Conservation (phyloP, 2,329 filamentous ascomycete genomes). For the Paracoccidioides lutzii region DNA sequence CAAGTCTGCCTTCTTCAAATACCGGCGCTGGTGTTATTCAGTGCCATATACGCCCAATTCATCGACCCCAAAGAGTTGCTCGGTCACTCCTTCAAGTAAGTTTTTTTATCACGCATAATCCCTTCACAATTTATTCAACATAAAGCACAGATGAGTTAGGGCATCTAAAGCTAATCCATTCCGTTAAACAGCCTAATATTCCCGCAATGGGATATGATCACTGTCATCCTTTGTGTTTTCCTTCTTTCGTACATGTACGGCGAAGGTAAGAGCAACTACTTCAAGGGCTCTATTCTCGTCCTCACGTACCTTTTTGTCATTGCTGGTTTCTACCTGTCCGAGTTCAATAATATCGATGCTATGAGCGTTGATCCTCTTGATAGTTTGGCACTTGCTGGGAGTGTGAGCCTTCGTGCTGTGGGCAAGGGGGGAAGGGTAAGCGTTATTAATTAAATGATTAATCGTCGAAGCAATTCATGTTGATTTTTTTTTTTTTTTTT, state of each 20-base stretch:
- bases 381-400: slow-evolving; percentile 25
- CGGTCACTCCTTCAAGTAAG: slow-evolving; percentile 43
- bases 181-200: slow-evolving; percentile 57
- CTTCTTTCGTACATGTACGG: slow-evolving; percentile 94
- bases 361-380: slow-evolving; percentile 37
- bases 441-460: not conserved
- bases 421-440: not conserved
- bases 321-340: slow-evolving; percentile 79
- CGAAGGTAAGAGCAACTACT: slow-evolving; percentile 99
- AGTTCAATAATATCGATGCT: slow-evolving; percentile 43
- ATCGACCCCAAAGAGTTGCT: slow-evolving; percentile 42
- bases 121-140: not conserved
- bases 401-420: slow-evolving; percentile 21
- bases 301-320: slow-evolving; percentile 87
- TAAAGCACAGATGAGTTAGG: not conserved
- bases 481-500: not conserved
- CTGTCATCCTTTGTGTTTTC: slow-evolving; percentile 89
- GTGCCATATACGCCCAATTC: slow-evolving; percentile 54
- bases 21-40: slow-evolving; percentile 83
- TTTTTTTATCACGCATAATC: slow-evolving; percentile 1
- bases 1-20: slow-evolving; percentile 94
- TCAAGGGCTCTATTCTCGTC: slow-evolving; percentile 93
- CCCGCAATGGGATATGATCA: slow-evolving; percentile 98
- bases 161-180: not conserved
- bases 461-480: not conserved